Evolutionary conservation across 805 yeast genomes (phyloP).

Genomic region (Saturnispora quitensis): DNA sequence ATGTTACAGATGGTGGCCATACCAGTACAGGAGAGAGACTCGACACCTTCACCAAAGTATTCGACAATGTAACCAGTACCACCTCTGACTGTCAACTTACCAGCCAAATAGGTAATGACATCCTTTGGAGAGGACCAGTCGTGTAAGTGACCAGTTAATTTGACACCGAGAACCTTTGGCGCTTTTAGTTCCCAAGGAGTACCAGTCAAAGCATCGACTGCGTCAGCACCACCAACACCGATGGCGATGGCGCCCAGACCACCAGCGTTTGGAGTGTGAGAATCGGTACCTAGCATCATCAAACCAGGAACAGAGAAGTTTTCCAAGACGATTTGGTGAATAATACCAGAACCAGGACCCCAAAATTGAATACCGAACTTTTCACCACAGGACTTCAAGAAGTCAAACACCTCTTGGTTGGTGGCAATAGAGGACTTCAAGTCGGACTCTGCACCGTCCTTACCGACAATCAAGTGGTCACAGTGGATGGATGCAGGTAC

Average conservation of each 20-base stretch:
- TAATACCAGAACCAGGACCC: slow-evolving; percentile 98
- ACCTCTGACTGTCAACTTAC: slow-evolving; percentile 92
- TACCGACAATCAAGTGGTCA: slow-evolving; percentile 96
- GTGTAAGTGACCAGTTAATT: slow-evolving; percentile 80
- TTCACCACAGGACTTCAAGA: slow-evolving; percentile 81
- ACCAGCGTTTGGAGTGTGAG: slow-evolving; percentile 98
- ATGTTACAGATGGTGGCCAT: slow-evolving; percentile 99
- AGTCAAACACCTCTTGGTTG: slow-evolving; percentile 92
- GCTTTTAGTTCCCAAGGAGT: slow-evolving; percentile 97
- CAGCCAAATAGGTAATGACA: slow-evolving; percentile 87
- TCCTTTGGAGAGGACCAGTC: slow-evolving; percentile 99
- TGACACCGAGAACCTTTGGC: slow-evolving; percentile 91
- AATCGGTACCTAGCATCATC: slow-evolving; percentile 92
- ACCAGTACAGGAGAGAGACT: slow-evolving; percentile 91
- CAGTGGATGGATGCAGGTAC: slow-evolving; percentile 96
- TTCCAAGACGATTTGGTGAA: slow-evolving; percentile 93
- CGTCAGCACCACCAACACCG: slow-evolving; percentile 99
- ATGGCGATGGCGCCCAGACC: slow-evolving; percentile 96
- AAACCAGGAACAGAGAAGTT: slow-evolving; percentile 98
- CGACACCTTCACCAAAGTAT: slow-evolving; percentile 93
- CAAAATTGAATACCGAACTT: slow-evolving; percentile 97
- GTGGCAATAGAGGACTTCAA: slow-evolving; percentile 77
- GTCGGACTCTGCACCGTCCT: slow-evolving; percentile 81
- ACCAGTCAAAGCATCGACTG: slow-evolving; percentile 92
- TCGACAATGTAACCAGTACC: slow-evolving; percentile 97